Evolutionary conservation across 345 rosid species (phyloP), one percentile per base, ranked within the genome.

Genomic region (Gossypium arboreum): DNA sequence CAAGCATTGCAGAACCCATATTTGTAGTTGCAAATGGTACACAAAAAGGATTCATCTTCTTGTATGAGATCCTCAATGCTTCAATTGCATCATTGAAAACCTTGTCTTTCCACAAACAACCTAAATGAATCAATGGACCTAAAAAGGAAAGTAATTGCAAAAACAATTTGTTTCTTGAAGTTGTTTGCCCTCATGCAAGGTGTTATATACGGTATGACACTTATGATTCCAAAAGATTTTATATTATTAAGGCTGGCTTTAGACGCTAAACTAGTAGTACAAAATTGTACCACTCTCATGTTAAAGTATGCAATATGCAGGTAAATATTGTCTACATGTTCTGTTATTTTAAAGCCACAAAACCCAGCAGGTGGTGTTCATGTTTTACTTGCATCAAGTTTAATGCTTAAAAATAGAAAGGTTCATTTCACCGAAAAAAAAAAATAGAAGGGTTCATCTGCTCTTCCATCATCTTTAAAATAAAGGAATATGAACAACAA

Each of bases 1-100:
- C 98, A 68, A 94, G 97, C 97, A 94, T 91, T 15, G 98, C 98
- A 75, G 98, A 94, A 79, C 98, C 98, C 98, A 94, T 94, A 81
- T 94, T 94, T 76, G 98, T 91, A 74, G 97, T 91, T 3, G 98
- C 97, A 80, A 91, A 93, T 72, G 98, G 98, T 62, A 94, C 95
- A 63, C 94, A 92, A 70, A 94, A 94, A 58, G 95, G 98, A 83
- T 91, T 94, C 97, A 94, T 88, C 82, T 94, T 94, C 87, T 75
- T 87, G 82, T 94, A 91, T 15, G 97, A 91, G 80, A 90, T 83
- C 86, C 88, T 90, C 75, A 94, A 79, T 76, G 98, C 98, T 83
- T 92, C 94, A 79, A 94, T 85, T 18, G 92, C 95, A 84, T 94
- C 98, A 70, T 87, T 61, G 82, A 94, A 94, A 66, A 94, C 98